Evolutionary conservation across 2,329 filamentous ascomycete species (phyloP).

Genomic region (Simplicillium sp.): DNA sequence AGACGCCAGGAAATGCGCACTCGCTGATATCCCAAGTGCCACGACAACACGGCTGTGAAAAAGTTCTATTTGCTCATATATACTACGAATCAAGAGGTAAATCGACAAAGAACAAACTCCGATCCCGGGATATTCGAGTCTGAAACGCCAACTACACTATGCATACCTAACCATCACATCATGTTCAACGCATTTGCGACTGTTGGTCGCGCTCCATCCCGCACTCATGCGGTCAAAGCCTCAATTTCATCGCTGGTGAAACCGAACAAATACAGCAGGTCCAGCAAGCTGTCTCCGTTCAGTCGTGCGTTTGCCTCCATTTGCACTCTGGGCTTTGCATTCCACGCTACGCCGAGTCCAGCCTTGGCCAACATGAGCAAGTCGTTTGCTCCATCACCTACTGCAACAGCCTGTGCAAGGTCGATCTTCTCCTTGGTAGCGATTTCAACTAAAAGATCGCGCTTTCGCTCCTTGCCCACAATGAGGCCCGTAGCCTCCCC

Average conservation of each 20-base stretch:
- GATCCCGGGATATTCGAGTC: background rate
- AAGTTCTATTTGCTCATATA: background rate
- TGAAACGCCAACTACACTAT: background rate
- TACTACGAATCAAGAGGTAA: background rate
- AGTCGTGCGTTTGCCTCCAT: constrained; percentile 63
- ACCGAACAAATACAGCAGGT: constrained; percentile 67
- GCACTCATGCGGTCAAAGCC: constrained; percentile 24
- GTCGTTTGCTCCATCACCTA: constrained; percentile 79
- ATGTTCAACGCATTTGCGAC: background rate
- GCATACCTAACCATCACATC: constrained; percentile 4
- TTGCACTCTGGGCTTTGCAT: constrained; percentile 76
- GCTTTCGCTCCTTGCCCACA: constrained; percentile 68
- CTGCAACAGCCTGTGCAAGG: constrained; percentile 58
- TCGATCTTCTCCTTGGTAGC: constrained; percentile 57
- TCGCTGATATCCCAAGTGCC: too few species aligned
- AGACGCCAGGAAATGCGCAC: background rate
- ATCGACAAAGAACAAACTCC: background rate
- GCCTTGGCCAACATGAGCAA: constrained; percentile 69
- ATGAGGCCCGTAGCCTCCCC: constrained; percentile 65
- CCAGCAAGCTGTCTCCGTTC: constrained; percentile 61
- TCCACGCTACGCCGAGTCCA: constrained; percentile 72
- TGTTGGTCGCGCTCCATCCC: background rate
- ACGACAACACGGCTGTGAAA: too few species aligned
- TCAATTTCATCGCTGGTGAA: constrained; percentile 57
- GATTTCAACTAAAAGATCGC: constrained; percentile 61